phyloP scores from a whole-genome alignment of 2,329 filamentous ascomycete species.

The Fusarium euwallaceae region DNA sequence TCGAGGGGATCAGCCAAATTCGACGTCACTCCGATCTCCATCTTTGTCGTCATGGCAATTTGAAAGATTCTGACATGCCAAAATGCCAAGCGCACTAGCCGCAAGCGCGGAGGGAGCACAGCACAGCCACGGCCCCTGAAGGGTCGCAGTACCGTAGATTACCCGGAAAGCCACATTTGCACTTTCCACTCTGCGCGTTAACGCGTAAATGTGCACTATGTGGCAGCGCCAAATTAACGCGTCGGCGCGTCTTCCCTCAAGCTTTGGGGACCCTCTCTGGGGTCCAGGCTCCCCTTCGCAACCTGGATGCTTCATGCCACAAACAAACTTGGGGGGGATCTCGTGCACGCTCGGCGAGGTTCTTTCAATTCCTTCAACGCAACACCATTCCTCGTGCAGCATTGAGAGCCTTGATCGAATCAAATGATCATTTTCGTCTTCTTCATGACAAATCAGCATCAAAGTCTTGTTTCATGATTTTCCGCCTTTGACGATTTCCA shows the following conservation, averaged over 20 bases:
- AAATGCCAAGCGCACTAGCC: constrained; percentile 36
- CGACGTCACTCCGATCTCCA: constrained; percentile 43
- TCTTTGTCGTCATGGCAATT: constrained; percentile 34
- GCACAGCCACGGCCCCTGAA: constrained; percentile 36
- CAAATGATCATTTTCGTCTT: constrained; percentile 15
- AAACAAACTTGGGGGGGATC: constrained; percentile 15
- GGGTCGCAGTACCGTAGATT: constrained; percentile 19
- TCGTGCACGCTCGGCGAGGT: constrained; percentile 15
- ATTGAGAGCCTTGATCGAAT: neutral
- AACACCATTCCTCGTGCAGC: neutral
- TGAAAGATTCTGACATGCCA: constrained; percentile 34
- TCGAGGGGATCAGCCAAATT: constrained; percentile 14
- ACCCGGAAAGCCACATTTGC: constrained; percentile 18
- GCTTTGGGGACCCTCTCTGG: constrained; percentile 12
- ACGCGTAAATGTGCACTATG: constrained; percentile 39
- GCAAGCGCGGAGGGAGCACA: constrained; percentile 26
- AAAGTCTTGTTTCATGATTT: constrained; percentile 26
- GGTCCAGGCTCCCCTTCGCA: constrained; percentile 33
- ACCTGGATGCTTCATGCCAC: constrained; percentile 36
- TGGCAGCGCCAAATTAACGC: constrained; percentile 51
- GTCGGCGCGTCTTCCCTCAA: constrained; percentile 47
- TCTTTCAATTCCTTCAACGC: constrained; percentile 14
- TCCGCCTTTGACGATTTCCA: constrained; percentile 13
- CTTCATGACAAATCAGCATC: constrained; percentile 8
- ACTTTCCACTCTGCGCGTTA: constrained; percentile 1